A percentile compares a stretch with the other conserved stretches of the same genome.
These are phyloP conservation scores for Ramaria sp. DNA, from an alignment of 768 basidiomycete species.

Conservation along the genomic window DNA sequence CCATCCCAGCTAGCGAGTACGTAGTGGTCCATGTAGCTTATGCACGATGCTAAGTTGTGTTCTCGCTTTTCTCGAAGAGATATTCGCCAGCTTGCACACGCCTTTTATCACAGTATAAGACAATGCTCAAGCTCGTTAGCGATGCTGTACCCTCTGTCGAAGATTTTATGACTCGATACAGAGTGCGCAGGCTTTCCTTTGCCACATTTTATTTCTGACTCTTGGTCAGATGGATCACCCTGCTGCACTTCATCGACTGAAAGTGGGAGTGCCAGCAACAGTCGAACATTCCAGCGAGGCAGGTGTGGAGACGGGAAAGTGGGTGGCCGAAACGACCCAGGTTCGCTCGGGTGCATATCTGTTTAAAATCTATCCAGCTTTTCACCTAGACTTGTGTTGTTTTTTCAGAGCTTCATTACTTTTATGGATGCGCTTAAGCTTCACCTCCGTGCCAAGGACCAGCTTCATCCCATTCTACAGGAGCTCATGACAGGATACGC, in stretches of 20 bases:
- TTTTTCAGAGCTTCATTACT: slow-evolving; percentile 84
- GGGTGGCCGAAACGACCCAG: slow-evolving; percentile 97
- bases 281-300: slow-evolving; percentile 92
- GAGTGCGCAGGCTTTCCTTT: slow-evolving; percentile 30
- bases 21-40: slow-evolving; percentile 21
- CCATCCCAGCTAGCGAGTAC: slow-evolving; percentile 83
- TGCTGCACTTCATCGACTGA: slow-evolving; percentile 81
- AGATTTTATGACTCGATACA: slow-evolving; percentile 83
- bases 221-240: slow-evolving; percentile 80
- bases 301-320: slow-evolving; percentile 88
- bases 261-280: slow-evolving; percentile 92
- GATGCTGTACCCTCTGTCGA: slow-evolving; percentile 79
- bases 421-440: slow-evolving; percentile 97
- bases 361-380: background rate
- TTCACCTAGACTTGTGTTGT: background rate
- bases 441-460: slow-evolving; percentile 90
- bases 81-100: slow-evolving; percentile 95
- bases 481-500: slow-evolving; percentile 94
- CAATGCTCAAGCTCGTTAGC: slow-evolving; percentile 91
- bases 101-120: slow-evolving; percentile 94
- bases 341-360: slow-evolving; percentile 27
- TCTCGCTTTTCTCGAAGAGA: slow-evolving; percentile 38
- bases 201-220: background rate
- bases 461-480: slow-evolving; percentile 87
- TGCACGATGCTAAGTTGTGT: slow-evolving; percentile 21